These are phyloP conservation scores for Hansfordia pulvinata DNA, from an alignment of 2,329 filamentous ascomycete species.

Conservation along the genomic window DNA sequence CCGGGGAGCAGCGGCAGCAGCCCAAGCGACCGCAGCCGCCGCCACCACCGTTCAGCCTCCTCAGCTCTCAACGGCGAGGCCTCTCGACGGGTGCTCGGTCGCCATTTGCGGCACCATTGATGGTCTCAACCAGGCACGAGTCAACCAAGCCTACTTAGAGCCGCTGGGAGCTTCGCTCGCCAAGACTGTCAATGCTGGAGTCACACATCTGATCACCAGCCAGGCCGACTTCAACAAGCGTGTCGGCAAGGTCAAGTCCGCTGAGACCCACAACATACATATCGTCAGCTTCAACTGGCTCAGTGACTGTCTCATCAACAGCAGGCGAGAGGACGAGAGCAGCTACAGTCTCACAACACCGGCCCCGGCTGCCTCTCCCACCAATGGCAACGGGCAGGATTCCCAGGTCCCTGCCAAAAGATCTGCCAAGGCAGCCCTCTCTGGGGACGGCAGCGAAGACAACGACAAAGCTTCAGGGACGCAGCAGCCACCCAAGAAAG, in stretches of 20 bases:
- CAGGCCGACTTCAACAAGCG: conserved; percentile 34
- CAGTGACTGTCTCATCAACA: conserved; percentile 33
- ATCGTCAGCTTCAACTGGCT: conserved; percentile 51
- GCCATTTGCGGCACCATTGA: conserved; percentile 48
- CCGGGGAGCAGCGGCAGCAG: background rate
- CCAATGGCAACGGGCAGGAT: conserved; percentile 10
- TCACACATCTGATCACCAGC: conserved; percentile 44
- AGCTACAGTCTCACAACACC: conserved; percentile 12
- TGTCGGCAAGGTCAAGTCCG: conserved; percentile 37
- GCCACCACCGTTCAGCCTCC: too few species aligned
- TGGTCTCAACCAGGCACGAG: conserved; percentile 31
- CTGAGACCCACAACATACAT: conserved; percentile 28
- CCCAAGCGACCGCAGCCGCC: background rate
- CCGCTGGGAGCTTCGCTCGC: conserved; percentile 34
- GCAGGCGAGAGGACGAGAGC: conserved; percentile 21
- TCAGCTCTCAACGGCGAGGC: too few species aligned
- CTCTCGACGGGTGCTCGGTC: conserved; percentile 35
- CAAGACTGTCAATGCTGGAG: conserved; percentile 31
- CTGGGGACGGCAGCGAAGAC: conserved; percentile 7
- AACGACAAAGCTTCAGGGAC: conserved; percentile 2
- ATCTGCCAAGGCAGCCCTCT: too few species aligned
- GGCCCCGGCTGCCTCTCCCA: conserved; percentile 1
- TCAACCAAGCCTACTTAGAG: conserved; percentile 28
- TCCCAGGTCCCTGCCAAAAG: too few species aligned
- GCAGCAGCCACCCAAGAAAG: conserved; percentile 14